A percentile compares a stretch with the other conserved stretches of the same genome.
Conservation (phyloP, 1,284 basidiomycete species). For the Wallemia ichthyophaga region DNA sequence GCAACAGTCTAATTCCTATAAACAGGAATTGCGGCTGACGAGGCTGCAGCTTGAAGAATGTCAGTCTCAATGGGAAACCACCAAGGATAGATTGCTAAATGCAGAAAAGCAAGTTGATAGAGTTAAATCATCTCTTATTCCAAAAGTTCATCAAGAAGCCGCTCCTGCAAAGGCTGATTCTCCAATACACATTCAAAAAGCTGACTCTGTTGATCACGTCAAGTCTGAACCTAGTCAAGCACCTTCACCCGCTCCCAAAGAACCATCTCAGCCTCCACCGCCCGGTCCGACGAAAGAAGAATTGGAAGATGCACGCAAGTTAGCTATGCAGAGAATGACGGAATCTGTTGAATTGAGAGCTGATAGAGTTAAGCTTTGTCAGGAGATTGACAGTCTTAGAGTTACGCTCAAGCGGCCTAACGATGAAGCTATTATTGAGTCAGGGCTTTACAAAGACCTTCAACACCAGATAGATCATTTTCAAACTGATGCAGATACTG, state of each 20-base stretch:
- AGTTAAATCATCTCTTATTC: background rate
- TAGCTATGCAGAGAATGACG: background rate
- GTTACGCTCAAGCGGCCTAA: background rate
- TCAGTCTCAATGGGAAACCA: background rate
- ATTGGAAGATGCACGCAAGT: background rate
- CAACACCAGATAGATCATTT: background rate
- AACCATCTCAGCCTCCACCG: background rate
- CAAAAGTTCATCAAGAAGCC: background rate
- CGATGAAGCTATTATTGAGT: background rate
- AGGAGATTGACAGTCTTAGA: background rate
- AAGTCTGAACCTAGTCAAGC: background rate
- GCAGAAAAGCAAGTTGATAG: background rate
- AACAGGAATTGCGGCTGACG: background rate
- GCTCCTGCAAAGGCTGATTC: background rate
- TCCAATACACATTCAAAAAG: background rate
- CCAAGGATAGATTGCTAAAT: background rate
- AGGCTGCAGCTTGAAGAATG: background rate
- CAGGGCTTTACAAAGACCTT: background rate
- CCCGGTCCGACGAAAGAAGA: background rate
- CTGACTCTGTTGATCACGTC: background rate
- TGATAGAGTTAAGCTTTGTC: background rate
- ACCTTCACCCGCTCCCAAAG: background rate
- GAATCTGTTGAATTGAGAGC: background rate
- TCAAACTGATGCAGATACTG: background rate
- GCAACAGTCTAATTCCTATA: background rate